phyloP scores from a whole-genome alignment of 768 basidiomycete genomes.

The Suillus luteus region DNA sequence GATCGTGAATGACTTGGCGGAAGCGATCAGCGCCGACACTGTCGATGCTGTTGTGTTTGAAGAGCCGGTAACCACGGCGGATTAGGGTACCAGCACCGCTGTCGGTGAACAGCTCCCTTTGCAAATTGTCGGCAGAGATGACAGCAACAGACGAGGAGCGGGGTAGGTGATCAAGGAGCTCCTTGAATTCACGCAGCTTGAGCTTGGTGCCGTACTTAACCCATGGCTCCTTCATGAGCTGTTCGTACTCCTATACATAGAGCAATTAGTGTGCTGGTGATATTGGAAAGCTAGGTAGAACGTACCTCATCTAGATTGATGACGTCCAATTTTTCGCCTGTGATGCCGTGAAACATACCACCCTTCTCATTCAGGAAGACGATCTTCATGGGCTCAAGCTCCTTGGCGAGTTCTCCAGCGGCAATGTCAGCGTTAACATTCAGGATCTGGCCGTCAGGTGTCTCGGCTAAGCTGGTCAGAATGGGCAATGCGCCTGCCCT shows the following conservation, averaged over 20 bases:
- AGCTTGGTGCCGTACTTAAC: slow-evolving; percentile 99
- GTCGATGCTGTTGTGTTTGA: slow-evolving; percentile 83
- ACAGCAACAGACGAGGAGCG: slow-evolving; percentile 98
- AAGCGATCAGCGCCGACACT: slow-evolving; percentile 91
- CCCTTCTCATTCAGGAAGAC: slow-evolving; percentile 99
- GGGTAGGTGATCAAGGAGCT: slow-evolving; percentile 95
- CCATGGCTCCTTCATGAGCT: slow-evolving; percentile 97
- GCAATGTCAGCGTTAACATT: slow-evolving; percentile 99
- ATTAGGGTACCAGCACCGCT: slow-evolving; percentile 97
- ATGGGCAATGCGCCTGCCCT: slow-evolving; percentile 95
- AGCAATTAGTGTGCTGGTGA: background rate
- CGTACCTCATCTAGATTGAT: slow-evolving; percentile 95
- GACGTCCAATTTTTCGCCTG: slow-evolving; percentile 92
- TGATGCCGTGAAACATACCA: slow-evolving; percentile 95
- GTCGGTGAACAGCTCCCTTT: slow-evolving; percentile 99
- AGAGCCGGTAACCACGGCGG: slow-evolving; percentile 96
- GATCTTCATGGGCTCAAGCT: slow-evolving; percentile 97
- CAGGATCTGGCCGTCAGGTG: slow-evolving; percentile 94
- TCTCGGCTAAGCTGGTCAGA: slow-evolving; percentile 92
- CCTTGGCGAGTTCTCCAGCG: slow-evolving; percentile 96
- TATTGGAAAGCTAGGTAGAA: slow-evolving; percentile 9
- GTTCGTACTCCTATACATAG: slow-evolving; percentile 79
- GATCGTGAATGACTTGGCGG: slow-evolving; percentile 92
- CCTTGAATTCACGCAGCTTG: slow-evolving; percentile 98
- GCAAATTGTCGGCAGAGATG: slow-evolving; percentile 88